Evolutionary conservation across 2,329 filamentous ascomycete genomes (phyloP), one percentile per base, ranked within the genome.

Genomic region (Alternaria brassicae): DNA sequence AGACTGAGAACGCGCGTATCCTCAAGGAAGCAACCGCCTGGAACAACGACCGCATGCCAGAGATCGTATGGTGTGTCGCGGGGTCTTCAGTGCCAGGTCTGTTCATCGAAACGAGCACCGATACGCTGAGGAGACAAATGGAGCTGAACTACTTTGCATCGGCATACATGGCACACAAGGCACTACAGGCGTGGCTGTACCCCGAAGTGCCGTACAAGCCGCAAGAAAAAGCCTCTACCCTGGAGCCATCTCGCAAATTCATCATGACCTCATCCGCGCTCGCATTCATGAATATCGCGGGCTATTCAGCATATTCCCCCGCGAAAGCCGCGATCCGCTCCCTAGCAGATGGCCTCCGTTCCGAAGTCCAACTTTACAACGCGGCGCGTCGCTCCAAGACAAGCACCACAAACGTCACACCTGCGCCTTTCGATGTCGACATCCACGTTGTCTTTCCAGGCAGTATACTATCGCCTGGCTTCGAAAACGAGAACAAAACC

Each of bases 1-100:
- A 88, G 51, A 82, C 86, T 58, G 93, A 93, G 72, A 91, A 91
- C 50, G 81, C 82, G 3, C 82, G 87, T 39, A 82, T 97, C 37
- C 80, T 98, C 52, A 81, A 83, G 36, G 88, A 96, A 76, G 89
- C 89, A 45, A 90, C 86, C 2, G 78, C 82, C 21, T 97, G 93
- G 93, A 97, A 97, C 80, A 81, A 88, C 64, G 88, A 86, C 54
- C 77, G 81, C 23, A 78, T 88, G 27, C 91, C 92, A 0, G 94
- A 98, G 74, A 84, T 97, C 56, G 91, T 98, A 32, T 98, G 95
- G 93, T 93, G 92, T 75, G 86, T 93, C 50, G 94, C 94, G 3
- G 94, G 94, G 60, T 83, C 86, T 64, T 86, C 91, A 6, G 84
- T 82, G 15, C 93, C 93, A 0, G 84, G 86, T 34, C 89, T 96